These are phyloP conservation scores for Eucalyptus marginata DNA, from an alignment of 345 rosid species.

Conservation along the genomic window DNA sequence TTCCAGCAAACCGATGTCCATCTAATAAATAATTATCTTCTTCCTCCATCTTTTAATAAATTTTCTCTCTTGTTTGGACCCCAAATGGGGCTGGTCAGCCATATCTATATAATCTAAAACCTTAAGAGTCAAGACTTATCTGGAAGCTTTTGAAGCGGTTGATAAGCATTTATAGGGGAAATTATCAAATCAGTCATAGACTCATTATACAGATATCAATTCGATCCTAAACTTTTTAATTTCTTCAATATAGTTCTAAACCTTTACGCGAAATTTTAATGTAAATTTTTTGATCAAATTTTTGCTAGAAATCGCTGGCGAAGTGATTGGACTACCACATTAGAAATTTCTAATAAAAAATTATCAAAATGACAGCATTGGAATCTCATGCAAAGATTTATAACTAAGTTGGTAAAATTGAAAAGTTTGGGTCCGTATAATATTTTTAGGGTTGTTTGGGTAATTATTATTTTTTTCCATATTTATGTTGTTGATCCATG, in stretches of 20 bases:
- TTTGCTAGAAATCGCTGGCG: accelerated
- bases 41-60: background rate
- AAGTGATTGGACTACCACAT: accelerated
- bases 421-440: accelerated
- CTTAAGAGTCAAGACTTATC: background rate
- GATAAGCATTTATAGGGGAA: background rate
- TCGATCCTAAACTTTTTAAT: accelerated
- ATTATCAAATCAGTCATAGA: background rate
- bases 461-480: background rate
- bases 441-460: background rate
- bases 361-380: accelerated
- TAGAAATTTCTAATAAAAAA: background rate
- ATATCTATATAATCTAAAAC: background rate
- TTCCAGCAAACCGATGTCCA: background rate
- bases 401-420: background rate
- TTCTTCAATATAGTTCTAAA: background rate
- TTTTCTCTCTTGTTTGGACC: background rate
- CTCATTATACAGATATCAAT: background rate
- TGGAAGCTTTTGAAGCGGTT: background rate
- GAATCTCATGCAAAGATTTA: background rate
- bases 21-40: background rate
- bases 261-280: accelerated
- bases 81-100: background rate
- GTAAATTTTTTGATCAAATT: background rate
- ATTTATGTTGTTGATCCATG: background rate